Evolutionary conservation across 495 filamentous ascomycete species (phyloP).

Genomic region (Echria macrotheca): DNA sequence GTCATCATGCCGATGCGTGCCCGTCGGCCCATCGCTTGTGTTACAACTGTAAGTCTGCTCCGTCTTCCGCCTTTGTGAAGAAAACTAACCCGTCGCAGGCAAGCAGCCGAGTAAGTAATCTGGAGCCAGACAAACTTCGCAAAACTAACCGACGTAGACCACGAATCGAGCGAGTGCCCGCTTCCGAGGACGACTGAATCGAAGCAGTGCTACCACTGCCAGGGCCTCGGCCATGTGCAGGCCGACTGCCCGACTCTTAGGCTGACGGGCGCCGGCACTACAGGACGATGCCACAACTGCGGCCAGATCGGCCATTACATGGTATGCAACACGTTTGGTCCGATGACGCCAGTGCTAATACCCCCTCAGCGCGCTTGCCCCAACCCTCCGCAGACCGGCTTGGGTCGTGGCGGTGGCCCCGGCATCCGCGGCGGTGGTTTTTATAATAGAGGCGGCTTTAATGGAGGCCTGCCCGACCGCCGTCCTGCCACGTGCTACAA

Average conservation of each 20-base stretch:
- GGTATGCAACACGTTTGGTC: slow-evolving; percentile 33
- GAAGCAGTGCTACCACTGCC: slow-evolving; percentile 99
- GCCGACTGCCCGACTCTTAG: slow-evolving; percentile 97
- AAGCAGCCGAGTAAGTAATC: slow-evolving; percentile 72
- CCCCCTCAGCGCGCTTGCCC: slow-evolving; percentile 71
- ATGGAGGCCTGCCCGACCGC: slow-evolving; percentile 62
- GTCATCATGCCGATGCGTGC: slow-evolving; percentile 98
- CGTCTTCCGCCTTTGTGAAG: too few relatives aligned
- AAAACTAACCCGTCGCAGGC: too few relatives aligned
- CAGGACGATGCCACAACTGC: slow-evolving; percentile 93
- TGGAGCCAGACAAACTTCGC: slow-evolving; percentile 9
- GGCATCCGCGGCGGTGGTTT: slow-evolving; percentile 43
- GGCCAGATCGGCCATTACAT: slow-evolving; percentile 85
- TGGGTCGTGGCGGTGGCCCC: slow-evolving; percentile 59
- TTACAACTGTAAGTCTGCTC: slow-evolving; percentile 76
- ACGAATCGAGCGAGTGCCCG: slow-evolving; percentile 96
- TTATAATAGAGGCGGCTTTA: slow-evolving; percentile 61
- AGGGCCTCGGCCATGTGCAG: slow-evolving; percentile 96
- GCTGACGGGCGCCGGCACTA: slow-evolving; percentile 69
- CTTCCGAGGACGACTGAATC: slow-evolving; percentile 93
- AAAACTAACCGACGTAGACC: slow-evolving; percentile 54
- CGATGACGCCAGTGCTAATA: neutral
- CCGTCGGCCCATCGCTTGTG: slow-evolving; percentile 93
- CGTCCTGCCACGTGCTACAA: slow-evolving; percentile 99
- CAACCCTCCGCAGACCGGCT: slow-evolving; percentile 50